Percentiles rank a stretch among this genome's conserved stretches.
Conservation (phyloP, 176 grass and related monocot genomes). For the Sorghum bicolor region DNA sequence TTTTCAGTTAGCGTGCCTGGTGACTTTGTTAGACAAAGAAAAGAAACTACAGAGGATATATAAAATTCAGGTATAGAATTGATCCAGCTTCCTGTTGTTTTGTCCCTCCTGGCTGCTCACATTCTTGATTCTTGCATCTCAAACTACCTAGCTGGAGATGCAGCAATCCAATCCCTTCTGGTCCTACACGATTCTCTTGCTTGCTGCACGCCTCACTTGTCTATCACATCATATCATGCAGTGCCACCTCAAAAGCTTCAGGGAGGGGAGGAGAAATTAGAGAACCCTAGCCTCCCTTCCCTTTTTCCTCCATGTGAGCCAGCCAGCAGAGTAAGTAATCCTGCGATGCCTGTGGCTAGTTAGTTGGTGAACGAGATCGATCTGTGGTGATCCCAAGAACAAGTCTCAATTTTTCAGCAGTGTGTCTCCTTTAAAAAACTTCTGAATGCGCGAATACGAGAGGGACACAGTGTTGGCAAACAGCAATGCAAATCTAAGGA, state of each 20-base stretch:
- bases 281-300: background rate
- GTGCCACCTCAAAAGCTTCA: constrained; percentile 19
- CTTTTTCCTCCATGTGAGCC: constrained; percentile 11
- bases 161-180: background rate
- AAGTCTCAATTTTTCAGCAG: background rate
- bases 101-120: background rate
- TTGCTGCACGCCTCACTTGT: background rate
- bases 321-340: background rate
- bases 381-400: background rate
- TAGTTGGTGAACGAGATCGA: constrained; percentile 10
- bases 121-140: constrained; percentile 1
- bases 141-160: background rate
- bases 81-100: background rate
- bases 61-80: background rate
- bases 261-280: background rate
- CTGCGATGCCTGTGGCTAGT: background rate
- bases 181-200: background rate
- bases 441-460: background rate
- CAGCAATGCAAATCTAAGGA: constrained; percentile 30
- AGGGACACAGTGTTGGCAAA: constrained; percentile 7
- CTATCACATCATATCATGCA: background rate
- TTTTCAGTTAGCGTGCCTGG: background rate
- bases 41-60: background rate
- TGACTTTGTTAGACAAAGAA: background rate
- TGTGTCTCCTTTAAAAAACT: background rate